These are phyloP conservation scores for Candida argentea DNA, from an alignment of 805 yeast species.

Conservation along the genomic window DNA sequence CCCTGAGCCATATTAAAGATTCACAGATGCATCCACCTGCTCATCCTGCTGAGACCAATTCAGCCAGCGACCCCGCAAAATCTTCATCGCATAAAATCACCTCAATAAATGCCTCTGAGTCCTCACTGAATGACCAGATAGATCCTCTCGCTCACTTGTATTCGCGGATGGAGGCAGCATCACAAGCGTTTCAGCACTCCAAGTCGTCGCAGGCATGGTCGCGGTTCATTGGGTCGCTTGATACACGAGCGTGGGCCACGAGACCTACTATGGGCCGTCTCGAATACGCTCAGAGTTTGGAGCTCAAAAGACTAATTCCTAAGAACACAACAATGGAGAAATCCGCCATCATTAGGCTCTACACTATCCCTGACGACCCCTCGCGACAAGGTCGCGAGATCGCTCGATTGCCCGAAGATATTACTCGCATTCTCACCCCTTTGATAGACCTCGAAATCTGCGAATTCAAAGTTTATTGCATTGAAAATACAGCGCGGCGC, in stretches of 20 bases:
- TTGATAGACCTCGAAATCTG: slow-evolving; percentile 48
- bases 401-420: slow-evolving; percentile 66
- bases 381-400: slow-evolving; percentile 42
- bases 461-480: slow-evolving; percentile 44
- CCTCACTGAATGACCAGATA: no score
- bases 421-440: slow-evolving; percentile 58
- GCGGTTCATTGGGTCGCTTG: slow-evolving; percentile 49
- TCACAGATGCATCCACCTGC: no score
- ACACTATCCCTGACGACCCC: slow-evolving; percentile 10
- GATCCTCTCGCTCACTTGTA: no score
- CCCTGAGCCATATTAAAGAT: no score
- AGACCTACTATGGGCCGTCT: slow-evolving; percentile 45
- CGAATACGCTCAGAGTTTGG: slow-evolving; percentile 33
- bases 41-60: no score
- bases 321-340: slow-evolving; percentile 9
- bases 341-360: slow-evolving; percentile 22
- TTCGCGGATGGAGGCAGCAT: slow-evolving; percentile 6
- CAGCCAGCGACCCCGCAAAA: no score
- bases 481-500: slow-evolving; percentile 43
- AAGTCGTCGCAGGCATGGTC: slow-evolving; percentile 14
- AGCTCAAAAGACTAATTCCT: slow-evolving; percentile 26
- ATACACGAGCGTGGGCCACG: slow-evolving; percentile 63
- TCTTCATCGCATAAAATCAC: no score
- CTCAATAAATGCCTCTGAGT: no score
- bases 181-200: slow-evolving; percentile 6